phyloP scores from a whole-genome alignment of 2,329 filamentous ascomycete genomes.

The Hypoxylon sp. region DNA sequence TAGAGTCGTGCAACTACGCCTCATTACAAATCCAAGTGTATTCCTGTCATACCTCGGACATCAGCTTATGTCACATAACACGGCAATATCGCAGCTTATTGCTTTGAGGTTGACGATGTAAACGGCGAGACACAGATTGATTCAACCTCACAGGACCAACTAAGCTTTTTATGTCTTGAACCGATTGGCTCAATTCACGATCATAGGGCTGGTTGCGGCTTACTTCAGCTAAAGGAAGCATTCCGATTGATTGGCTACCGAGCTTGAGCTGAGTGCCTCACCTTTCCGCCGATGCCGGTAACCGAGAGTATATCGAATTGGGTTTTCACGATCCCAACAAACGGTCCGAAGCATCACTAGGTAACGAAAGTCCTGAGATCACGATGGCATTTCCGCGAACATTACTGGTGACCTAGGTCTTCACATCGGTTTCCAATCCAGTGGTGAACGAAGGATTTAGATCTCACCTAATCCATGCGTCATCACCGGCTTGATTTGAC shows the following conservation, averaged over 20 bases:
- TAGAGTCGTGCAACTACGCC: constrained; percentile 10
- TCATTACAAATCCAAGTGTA: constrained; percentile 20
- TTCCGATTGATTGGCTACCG: constrained; percentile 20
- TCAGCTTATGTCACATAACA: constrained; percentile 33
- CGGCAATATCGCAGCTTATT: constrained; percentile 21
- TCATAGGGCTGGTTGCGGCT: constrained; percentile 30
- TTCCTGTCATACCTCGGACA: constrained; percentile 25
- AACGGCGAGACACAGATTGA: constrained; percentile 2
- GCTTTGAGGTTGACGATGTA: not conserved
- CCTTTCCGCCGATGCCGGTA: constrained; percentile 11
- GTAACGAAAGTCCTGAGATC: constrained; percentile 5
- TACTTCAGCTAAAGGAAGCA: constrained; percentile 16
- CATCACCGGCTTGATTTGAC: constrained; percentile 4
- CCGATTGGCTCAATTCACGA: constrained; percentile 1
- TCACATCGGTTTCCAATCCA: not conserved
- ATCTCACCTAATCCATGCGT: constrained; percentile 30
- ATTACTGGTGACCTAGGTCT: not conserved
- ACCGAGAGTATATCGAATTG: constrained; percentile 13
- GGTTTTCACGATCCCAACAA: constrained; percentile 1
- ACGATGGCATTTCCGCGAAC: not conserved
- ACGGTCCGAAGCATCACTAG: not conserved
- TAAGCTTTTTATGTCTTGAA: constrained; percentile 14
- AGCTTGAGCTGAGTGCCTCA: constrained; percentile 28
- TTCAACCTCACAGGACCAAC: constrained; percentile 6
- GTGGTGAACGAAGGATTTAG: constrained; percentile 14